Percentiles rank a stretch among this genome's conserved stretches.
phyloP scores from a whole-genome alignment of 345 rosid genomes.

The Eucalyptus marginata region DNA sequence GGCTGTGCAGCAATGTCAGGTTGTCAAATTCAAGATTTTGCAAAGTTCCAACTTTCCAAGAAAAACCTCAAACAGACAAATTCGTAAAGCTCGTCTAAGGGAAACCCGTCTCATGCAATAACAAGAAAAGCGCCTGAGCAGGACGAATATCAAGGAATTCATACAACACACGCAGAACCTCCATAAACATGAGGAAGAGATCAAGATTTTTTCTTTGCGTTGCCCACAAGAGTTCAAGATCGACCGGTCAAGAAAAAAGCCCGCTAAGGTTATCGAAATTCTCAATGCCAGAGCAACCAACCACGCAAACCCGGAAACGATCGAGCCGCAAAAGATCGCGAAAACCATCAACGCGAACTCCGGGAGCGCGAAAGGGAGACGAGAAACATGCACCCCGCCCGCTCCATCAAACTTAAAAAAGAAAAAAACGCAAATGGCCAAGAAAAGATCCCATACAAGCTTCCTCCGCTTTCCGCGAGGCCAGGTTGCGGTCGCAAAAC shows the following conservation, averaged over 20 bases:
- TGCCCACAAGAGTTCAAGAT: not conserved
- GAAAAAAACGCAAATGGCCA: not conserved
- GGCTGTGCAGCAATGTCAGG: constrained; percentile 17
- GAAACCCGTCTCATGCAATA: not conserved
- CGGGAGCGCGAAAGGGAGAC: not conserved
- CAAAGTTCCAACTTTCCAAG: not conserved
- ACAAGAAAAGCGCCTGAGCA: not conserved
- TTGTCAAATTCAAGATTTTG: not conserved
- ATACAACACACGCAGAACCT: not conserved
- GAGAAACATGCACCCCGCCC: not conserved
- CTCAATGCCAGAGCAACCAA: not conserved
- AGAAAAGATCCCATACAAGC: constrained; percentile 31
- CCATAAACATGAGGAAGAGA: not conserved
- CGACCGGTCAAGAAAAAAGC: not conserved
- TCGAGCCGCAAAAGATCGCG: not conserved
- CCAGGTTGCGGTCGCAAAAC: constrained; percentile 21
- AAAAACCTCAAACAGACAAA: not conserved
- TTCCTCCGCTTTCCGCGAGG: constrained; percentile 55
- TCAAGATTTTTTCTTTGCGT: not conserved
- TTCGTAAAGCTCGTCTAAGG: not conserved
- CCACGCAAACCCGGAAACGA: not conserved
- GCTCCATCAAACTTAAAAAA: not conserved
- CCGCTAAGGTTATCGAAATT: not conserved
- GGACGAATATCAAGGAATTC: not conserved
- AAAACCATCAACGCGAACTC: not conserved